Base-by-base conservation (phyloP, 768 basidiomycete species). In the Termitomyces sp. region DNA sequence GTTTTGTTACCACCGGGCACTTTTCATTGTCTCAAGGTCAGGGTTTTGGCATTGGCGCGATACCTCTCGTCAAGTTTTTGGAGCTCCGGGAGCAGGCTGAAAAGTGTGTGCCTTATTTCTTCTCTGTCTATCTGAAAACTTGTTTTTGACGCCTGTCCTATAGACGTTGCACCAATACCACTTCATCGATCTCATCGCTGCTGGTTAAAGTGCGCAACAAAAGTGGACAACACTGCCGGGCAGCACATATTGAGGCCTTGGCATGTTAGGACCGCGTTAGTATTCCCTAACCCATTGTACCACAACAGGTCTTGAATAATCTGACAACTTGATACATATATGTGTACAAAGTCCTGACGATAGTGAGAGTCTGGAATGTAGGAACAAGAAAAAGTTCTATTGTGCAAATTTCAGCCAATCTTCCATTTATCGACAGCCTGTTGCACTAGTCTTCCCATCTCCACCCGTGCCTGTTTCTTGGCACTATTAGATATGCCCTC, bases 1-100 rank as follows among this genome's bases (percentile, higher is more conserved):
- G 96, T 0, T 91, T 90, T 66, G 79, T 94, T 20, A 93, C 93
- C 0, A 87, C 90, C 2, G 95, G 95, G 0, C 86, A 86, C 60
- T 89, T 82, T 68, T 95, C 95, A 1, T 78, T 98, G 8, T 79
- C 85, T 0, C 81, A 86, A 31, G 95, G 95, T 0, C 74, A 81
- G 59, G 94, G 92, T 0, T 84, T 84, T 65, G 95, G 84, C 2
- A 78, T 97, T 13, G 96, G 87, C 18, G 84, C 87, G 0, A 72
- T 98, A 18, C 76, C 91, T 3, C 67, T 95, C 13, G 65, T 70
- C 30, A 73, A 73, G 55, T 73, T 85, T 37, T 63, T 88, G 27
- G 77, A 81, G 37, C 69, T 89, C 20, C 70, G 76, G 58, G 75
- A 81, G 58, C 88, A 88, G 61, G 68, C 67, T 24, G 59, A 65